phyloP scores from a whole-genome alignment of 2,329 filamentous ascomycete genomes.

The Stagonosporopsis rhizophila region DNA sequence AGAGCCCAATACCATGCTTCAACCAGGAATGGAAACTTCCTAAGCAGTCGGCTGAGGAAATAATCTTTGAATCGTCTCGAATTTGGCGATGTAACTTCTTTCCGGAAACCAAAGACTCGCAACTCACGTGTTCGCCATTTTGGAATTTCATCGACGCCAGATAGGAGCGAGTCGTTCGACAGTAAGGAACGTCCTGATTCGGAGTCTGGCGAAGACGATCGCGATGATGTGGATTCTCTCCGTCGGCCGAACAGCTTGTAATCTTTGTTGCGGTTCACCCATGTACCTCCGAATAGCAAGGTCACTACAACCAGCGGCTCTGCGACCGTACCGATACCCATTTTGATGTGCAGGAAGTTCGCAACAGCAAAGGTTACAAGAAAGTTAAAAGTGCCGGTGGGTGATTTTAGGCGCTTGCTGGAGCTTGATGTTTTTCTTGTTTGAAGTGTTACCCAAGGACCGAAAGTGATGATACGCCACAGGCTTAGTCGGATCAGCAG shows the following conservation, averaged over 20 bases:
- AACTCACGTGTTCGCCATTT: slow-evolving; percentile 61
- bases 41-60: slow-evolving; percentile 68
- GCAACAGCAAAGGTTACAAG: background rate
- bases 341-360: slow-evolving; percentile 33
- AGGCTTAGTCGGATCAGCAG: background rate
- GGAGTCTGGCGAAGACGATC: slow-evolving; percentile 48
- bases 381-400: background rate
- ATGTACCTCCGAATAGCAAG: slow-evolving; percentile 67
- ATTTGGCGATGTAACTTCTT: slow-evolving; percentile 65
- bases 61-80: slow-evolving; percentile 66
- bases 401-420: background rate
- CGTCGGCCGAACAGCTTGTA: slow-evolving; percentile 46
- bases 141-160: slow-evolving; percentile 48
- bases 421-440: background rate
- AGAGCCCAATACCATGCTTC: slow-evolving; percentile 81
- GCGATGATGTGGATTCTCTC: slow-evolving; percentile 30
- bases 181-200: slow-evolving; percentile 53
- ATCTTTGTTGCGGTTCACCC: slow-evolving; percentile 63
- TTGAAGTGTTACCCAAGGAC: background rate
- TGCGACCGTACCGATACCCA: slow-evolving; percentile 65
- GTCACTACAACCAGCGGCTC: slow-evolving; percentile 68
- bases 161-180: slow-evolving; percentile 53
- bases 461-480: background rate
- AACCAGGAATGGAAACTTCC: slow-evolving; percentile 73
- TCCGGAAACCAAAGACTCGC: slow-evolving; percentile 54